Conservation (phyloP, 208 protist genomes). For the Phytomonas francai region DNA sequence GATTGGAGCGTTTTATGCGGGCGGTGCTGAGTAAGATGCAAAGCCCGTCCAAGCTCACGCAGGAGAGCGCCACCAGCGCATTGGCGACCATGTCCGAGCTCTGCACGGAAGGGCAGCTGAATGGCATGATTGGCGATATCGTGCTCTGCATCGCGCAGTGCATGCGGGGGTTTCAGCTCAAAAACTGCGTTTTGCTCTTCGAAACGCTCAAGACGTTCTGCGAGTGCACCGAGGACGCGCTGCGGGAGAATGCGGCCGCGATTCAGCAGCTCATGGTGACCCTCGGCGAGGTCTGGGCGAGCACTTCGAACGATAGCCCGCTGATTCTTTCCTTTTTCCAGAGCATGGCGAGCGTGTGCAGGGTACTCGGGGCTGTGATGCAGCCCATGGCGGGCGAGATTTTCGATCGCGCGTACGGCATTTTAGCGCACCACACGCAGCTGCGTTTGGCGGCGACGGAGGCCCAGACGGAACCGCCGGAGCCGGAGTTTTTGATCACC, state of each 20-base stretch:
- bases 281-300: slow-evolving; percentile 55
- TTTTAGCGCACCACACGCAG: slow-evolving; percentile 53
- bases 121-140: slow-evolving; percentile 24
- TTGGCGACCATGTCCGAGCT: slow-evolving; percentile 41
- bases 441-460: slow-evolving; percentile 23
- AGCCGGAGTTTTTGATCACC: slow-evolving; percentile 74
- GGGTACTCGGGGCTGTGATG: slow-evolving; percentile 48
- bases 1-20: slow-evolving; percentile 32
- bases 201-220: slow-evolving; percentile 63
- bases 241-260: slow-evolving; percentile 31
- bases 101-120: slow-evolving; percentile 41
- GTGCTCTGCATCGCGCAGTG: slow-evolving; percentile 42
- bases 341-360: slow-evolving; percentile 71
- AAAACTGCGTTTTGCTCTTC: slow-evolving; percentile 81
- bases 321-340: slow-evolving; percentile 73
- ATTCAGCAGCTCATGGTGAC: slow-evolving; percentile 39
- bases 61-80: slow-evolving; percentile 59
- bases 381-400: slow-evolving; percentile 67
- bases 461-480: slow-evolving; percentile 25
- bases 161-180: slow-evolving; percentile 74
- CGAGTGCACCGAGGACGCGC: slow-evolving; percentile 28
- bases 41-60: slow-evolving; percentile 75
- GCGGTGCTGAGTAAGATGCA: slow-evolving; percentile 71
- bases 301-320: slow-evolving; percentile 55
- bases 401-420: slow-evolving; percentile 50